These are phyloP conservation scores for Trichophyton mentagrophytes DNA, from an alignment of 2,329 filamentous ascomycete species.

Conservation along the genomic window DNA sequence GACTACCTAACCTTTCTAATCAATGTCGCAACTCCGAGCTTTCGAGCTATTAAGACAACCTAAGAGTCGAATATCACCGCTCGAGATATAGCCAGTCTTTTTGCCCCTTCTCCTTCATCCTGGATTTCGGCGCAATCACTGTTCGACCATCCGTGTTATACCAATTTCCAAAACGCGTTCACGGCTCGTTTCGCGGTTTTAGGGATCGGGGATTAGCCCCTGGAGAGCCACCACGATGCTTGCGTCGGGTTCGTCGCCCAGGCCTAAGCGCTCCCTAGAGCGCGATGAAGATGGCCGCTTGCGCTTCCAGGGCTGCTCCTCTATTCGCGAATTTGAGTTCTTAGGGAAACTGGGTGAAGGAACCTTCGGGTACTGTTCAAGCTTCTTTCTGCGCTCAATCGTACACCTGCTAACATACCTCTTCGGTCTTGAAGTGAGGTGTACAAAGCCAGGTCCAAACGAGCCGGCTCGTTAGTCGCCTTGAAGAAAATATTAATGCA, in stretches of 20 bases:
- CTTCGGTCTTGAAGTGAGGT: constrained; percentile 51
- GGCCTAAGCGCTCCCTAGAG: constrained; percentile 31
- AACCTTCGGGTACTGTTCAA: constrained; percentile 63
- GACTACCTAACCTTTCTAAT: no score
- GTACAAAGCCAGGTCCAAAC: constrained; percentile 70
- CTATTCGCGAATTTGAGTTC: constrained; percentile 31
- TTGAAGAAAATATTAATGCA: constrained; percentile 99
- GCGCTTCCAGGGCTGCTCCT: constrained; percentile 71
- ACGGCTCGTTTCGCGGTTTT: neutral
- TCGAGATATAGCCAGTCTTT: no score
- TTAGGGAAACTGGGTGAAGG: constrained; percentile 64
- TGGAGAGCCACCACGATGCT: constrained; percentile 20
- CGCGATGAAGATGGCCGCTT: constrained; percentile 34
- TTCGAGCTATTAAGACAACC: no score
- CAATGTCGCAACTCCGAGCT: no score
- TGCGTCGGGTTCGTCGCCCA: constrained; percentile 18
- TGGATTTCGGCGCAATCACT: no score
- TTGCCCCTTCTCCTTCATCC: no score
- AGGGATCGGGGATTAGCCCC: neutral
- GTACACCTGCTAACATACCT: neutral
- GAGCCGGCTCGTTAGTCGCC: constrained; percentile 63
- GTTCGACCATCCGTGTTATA: no score
- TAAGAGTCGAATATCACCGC: no score
- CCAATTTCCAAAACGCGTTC: no score
- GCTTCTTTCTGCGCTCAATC: neutral